Evolutionary conservation across 2,329 filamentous ascomycete species (phyloP).

Genomic region (Clarireedia monteithiana): DNA sequence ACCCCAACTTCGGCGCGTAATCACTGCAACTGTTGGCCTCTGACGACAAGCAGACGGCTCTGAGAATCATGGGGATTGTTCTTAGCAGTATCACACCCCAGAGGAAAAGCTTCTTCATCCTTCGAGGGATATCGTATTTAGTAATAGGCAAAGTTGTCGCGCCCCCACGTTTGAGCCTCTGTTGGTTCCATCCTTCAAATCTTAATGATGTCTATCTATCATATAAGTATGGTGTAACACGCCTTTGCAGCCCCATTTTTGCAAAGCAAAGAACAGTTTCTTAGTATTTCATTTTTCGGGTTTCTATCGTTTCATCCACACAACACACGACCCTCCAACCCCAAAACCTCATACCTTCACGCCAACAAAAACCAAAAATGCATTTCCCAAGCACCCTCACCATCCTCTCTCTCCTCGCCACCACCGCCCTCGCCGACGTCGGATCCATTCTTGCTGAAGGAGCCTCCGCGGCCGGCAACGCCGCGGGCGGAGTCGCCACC

Average conservation of each 20-base stretch:
- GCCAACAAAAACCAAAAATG: background rate
- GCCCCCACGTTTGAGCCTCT: no score
- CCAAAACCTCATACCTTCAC: background rate
- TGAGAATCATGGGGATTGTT: background rate
- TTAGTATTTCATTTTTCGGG: no score
- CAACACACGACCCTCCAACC: no score
- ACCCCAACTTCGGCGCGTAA: no score
- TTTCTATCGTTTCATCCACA: no score
- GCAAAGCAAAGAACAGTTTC: no score
- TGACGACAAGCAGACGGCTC: background rate
- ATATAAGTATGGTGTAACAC: no score
- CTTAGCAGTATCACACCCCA: background rate
- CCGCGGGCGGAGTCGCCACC: background rate
- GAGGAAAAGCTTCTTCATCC: background rate
- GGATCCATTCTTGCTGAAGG: background rate
- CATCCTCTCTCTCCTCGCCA: background rate
- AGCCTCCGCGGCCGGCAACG: background rate
- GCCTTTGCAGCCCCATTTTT: no score
- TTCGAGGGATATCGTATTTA: background rate
- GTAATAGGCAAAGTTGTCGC: no score
- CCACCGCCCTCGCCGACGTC: background rate
- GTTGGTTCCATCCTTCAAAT: no score
- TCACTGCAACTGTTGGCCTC: no score
- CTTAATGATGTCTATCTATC: no score
- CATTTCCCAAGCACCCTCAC: background rate